Base-by-base conservation (phyloP, 371 early-diverging fungal species). In the Nematocida major region DNA sequence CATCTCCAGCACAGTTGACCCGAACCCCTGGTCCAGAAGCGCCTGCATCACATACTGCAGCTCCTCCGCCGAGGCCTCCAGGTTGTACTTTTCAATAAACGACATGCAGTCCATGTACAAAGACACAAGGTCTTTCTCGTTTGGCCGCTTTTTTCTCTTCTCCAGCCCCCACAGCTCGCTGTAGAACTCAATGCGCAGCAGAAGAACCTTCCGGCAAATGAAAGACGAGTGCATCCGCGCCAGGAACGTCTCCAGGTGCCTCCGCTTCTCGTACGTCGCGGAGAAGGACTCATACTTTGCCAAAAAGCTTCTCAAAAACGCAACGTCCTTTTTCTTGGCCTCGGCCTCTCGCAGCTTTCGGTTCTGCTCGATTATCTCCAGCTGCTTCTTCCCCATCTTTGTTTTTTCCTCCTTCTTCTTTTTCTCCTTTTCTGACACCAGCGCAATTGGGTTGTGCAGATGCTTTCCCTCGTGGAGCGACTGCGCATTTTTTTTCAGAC, bases 121-220 rank as follows among this genome's bases (percentile, higher is more conserved):
- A 24, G 81, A 79, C 18, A 85, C 79, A 22, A 84, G 66, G n/a
- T 78, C 62, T 2, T 66, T 61, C 49, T 84, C 83, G 59, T 81
- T 79, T 42, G 63, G 50, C 20, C 68, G 40, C 42, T 80, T 81
- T 24, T 69, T 76, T 63, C 78, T 79, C 54, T 49, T 81, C 62
- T 85, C 82, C 11, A 85, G 57, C 24, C 51, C 66, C 85, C 85
- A 85, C 7, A 81, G 53, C 53, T 82, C 80, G 30, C 32, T 38
- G 61, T 84, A 84, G 66, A 81, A 81, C 69, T 85, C 85, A 26
- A 85, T 80, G 54, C 80, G 81, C 11, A 85, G 66, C 1, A 85
- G 66, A 28, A 79, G 43, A 7, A 85, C 73, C 43, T 76, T 81
- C 22, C 54, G 54, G 36, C 78, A 76, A 15, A 84, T 79, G 18